Percentiles rank a stretch among this genome's conserved stretches.
Conservation (phyloP, 768 basidiomycete genomes). For the Sporobolomyces phaffii region DNA sequence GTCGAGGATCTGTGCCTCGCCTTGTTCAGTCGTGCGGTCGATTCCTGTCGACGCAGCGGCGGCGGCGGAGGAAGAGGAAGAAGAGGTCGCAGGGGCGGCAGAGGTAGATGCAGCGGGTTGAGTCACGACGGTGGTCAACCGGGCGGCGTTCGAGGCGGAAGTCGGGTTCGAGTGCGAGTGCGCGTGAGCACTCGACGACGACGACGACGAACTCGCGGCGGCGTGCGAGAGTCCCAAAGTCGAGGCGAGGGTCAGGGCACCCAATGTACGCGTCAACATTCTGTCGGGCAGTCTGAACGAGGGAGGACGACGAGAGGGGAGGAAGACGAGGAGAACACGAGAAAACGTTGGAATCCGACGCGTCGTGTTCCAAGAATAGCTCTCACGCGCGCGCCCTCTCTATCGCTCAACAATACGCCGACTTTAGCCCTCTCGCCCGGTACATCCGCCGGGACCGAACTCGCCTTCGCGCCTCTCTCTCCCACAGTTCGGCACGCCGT, state of each 20-base stretch:
- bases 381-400: too few relatives aligned
- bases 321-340: too few relatives aligned
- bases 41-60: background rate
- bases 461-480: too few relatives aligned
- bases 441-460: too few relatives aligned
- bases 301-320: background rate
- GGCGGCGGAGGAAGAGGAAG: background rate
- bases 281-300: background rate
- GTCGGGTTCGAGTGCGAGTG: background rate
- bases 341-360: too few relatives aligned
- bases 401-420: too few relatives aligned
- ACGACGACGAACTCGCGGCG: background rate
- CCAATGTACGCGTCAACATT: background rate
- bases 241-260: background rate
- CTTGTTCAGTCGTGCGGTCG: slow-evolving; percentile 15
- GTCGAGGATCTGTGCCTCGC: slow-evolving; percentile 34
- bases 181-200: background rate
- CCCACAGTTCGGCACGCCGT: too few relatives aligned
- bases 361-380: too few relatives aligned
- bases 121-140: background rate
- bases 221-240: background rate
- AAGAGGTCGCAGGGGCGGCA: background rate
- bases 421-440: too few relatives aligned
- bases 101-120: background rate
- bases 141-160: background rate